Conservation (phyloP, 2,329 filamentous ascomycete genomes). For the Trichoderma oligosporum region DNA sequence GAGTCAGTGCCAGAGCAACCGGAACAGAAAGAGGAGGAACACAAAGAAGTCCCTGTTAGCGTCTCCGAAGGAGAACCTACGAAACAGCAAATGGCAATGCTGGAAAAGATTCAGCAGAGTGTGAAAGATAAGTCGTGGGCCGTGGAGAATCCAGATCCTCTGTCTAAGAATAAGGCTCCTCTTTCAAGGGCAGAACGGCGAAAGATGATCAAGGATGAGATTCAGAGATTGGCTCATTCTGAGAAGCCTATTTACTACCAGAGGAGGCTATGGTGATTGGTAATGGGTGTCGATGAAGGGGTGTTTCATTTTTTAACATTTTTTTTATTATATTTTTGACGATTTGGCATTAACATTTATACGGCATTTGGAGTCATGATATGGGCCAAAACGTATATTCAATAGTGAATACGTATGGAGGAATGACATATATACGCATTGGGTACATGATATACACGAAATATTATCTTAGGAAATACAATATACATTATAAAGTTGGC, state of each 20-base stretch:
- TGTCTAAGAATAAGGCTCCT: conserved; percentile 42
- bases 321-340: no score
- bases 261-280: conserved; percentile 52
- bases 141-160: conserved; percentile 36
- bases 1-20: conserved; percentile 27
- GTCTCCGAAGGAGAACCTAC: conserved; percentile 21
- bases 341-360: not conserved
- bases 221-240: conserved; percentile 45
- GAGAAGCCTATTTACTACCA: conserved; percentile 51
- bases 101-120: conserved; percentile 33
- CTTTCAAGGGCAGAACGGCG: conserved; percentile 52
- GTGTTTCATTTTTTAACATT: no score
- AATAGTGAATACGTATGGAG: not conserved
- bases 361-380: not conserved
- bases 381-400: not conserved
- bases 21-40: conserved; percentile 18
- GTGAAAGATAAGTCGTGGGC: conserved; percentile 34
- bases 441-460: not conserved
- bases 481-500: no score
- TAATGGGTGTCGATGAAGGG: no score
- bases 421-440: not conserved
- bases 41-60: not conserved
- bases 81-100: conserved; percentile 31
- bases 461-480: no score
- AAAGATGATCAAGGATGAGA: conserved; percentile 56